Evolutionary conservation across 148 eudicot species (phyloP).

Genomic region (Diospyros lotus): DNA sequence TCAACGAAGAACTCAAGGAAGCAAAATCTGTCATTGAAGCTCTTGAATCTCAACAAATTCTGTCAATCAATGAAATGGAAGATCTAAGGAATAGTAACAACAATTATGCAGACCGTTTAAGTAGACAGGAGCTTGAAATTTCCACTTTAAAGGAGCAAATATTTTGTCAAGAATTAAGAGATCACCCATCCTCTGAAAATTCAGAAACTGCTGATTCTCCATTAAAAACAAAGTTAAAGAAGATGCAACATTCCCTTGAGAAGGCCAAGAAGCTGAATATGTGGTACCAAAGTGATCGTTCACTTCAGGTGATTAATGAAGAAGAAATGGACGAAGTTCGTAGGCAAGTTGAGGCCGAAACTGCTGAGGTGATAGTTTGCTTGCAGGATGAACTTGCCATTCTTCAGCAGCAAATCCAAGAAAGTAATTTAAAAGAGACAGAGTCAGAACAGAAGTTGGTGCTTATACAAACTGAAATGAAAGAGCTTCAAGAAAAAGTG

Average conservation of each 20-base stretch:
- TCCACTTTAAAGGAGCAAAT: conserved; percentile 43
- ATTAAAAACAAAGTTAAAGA: conserved; percentile 58
- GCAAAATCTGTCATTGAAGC: conserved; percentile 78
- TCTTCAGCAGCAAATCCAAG: conserved; percentile 73
- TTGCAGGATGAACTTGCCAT: conserved; percentile 82
- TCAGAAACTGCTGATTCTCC: conserved; percentile 42
- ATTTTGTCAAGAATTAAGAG: conserved; percentile 25
- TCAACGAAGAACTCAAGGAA: conserved; percentile 50
- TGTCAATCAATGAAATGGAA: conserved; percentile 59
- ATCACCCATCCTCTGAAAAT: conserved; percentile 22
- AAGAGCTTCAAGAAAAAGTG: conserved; percentile 38
- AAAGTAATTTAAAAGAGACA: conserved; percentile 50
- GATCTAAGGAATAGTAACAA: conserved; percentile 49
- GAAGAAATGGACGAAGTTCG: conserved; percentile 86
- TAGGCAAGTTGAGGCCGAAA: conserved; percentile 89
- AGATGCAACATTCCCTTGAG: conserved; percentile 88
- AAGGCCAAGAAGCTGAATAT: conserved; percentile 69
- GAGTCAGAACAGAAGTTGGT: conserved; percentile 43
- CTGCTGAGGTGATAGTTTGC: conserved; percentile 92
- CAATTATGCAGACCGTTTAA: conserved; percentile 38
- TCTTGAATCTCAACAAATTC: conserved; percentile 70
- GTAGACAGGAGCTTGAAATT: conserved; percentile 52
- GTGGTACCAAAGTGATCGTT: conserved; percentile 62
- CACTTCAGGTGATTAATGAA: conserved; percentile 53
- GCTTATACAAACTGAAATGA: conserved; percentile 34